Evolutionary conservation across 1,139 yeast species (phyloP).

Genomic region (Scheffersomyces stambukii): DNA sequence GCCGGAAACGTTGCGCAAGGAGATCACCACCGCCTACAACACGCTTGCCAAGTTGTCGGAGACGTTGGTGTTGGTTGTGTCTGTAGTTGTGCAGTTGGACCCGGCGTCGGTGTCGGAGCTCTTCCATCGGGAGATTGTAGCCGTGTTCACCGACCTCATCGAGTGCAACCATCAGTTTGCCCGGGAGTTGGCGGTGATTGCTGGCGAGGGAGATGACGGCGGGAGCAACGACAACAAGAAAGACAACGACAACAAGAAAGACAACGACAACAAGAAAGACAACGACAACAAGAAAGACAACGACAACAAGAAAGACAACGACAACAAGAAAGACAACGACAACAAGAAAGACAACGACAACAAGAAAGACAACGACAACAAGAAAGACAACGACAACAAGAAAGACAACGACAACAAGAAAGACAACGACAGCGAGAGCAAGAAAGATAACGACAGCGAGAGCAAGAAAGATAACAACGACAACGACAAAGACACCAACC

Average conservation of each 20-base stretch:
- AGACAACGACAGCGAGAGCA: not conserved
- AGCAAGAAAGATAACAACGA: constrained; percentile 2
- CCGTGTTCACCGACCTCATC: constrained; percentile 8
- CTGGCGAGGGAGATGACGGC: constrained; percentile 29
- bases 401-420: not conserved
- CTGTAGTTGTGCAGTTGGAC: constrained; percentile 43
- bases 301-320: too few relatives aligned
- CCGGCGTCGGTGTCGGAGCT: constrained; percentile 34
- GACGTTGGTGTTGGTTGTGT: constrained; percentile 38
- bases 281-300: too few relatives aligned
- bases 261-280: not conserved
- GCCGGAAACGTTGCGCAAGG: constrained; percentile 45
- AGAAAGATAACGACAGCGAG: constrained; percentile 11
- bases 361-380: constrained; percentile 10
- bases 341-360: constrained; percentile 9
- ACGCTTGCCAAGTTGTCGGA: constrained; percentile 51
- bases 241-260: not conserved
- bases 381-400: not conserved
- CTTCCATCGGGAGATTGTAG: constrained; percentile 36
- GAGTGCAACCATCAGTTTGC: constrained; percentile 8
- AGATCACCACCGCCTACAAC: constrained; percentile 43
- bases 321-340: constrained; percentile 11
- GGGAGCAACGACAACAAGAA: constrained; percentile 11
- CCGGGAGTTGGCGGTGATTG: constrained; percentile 25
- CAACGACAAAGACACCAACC: not conserved